A percentile compares a stretch with the other conserved stretches of the same genome.
These are phyloP conservation scores for Delphinella strobiligena DNA, from an alignment of 2,329 filamentous ascomycete species.

Conservation along the genomic window DNA sequence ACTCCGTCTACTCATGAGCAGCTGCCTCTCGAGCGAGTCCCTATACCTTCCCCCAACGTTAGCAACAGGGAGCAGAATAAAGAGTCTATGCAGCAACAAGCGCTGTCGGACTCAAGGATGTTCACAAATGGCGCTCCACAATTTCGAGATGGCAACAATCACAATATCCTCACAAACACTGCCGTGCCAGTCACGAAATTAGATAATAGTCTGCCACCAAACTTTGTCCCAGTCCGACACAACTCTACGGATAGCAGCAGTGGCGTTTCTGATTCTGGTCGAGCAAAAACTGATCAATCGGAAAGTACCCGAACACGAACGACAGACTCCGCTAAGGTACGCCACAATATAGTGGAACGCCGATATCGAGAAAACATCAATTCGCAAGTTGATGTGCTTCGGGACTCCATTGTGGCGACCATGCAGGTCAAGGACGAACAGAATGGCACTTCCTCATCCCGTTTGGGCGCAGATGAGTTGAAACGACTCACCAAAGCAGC, in stretches of 20 bases:
- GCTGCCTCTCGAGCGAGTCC: too few species aligned
- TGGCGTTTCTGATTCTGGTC: neutral
- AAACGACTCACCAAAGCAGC: constrained; percentile 33
- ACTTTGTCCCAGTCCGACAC: constrained; percentile 3
- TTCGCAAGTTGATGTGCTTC: constrained; percentile 31
- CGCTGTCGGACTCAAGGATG: too few species aligned
- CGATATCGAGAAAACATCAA: constrained; percentile 36
- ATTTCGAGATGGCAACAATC: too few species aligned
- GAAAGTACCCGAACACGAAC: constrained; percentile 1
- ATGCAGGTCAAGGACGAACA: constrained; percentile 30
- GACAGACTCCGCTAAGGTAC: constrained; percentile 7
- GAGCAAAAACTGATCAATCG: neutral
- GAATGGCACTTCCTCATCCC: constrained; percentile 25
- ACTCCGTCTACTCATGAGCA: too few species aligned
- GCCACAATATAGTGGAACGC: constrained; percentile 34
- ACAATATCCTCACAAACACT: too few species aligned
- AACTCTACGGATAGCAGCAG: constrained; percentile 4
- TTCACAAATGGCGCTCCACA: too few species aligned
- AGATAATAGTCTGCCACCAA: too few species aligned
- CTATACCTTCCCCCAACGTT: too few species aligned
- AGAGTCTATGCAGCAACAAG: too few species aligned
- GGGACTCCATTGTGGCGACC: constrained; percentile 13
- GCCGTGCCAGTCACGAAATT: too few species aligned
- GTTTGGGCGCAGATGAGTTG: constrained; percentile 12
- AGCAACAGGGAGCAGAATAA: too few species aligned